Base-by-base conservation (phyloP, 164 flowering plant genomes). In the Stephania cephalantha region DNA sequence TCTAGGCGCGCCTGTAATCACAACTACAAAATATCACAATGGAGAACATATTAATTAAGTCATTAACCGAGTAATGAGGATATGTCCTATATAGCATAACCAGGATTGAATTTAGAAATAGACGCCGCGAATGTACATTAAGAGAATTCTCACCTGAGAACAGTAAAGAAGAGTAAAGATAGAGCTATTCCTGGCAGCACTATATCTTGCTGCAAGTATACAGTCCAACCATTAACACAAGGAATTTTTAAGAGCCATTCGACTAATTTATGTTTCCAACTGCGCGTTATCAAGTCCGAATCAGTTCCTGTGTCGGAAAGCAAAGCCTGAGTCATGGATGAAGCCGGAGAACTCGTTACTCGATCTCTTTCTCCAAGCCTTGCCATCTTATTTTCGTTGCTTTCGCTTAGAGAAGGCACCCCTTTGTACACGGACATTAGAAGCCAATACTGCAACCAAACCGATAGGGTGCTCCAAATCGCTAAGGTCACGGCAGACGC, bases 151-250 rank as follows among this genome's bases (percentile, higher is more conserved):
- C 45, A 92, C 98, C 98, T 91, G 75, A 95, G 97, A 71, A 95
- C 95, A 3, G 91, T 87, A 76, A 88, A 95, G 74, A 75, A 92
- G 46, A 95, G 80, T 78, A 92, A 72, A 50, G 97, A 87, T 63
- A 95, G 82, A 79, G 97, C 87, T 31, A 90, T 74, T 75, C 97
- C 98, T 12, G 98, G 90, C 18, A 92, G 89, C 11, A 95, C 84
- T 63, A 86, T 89, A 25, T 87, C 90, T 77, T 95, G 98, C 68
- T 80, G 71, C 20, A 89, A 52, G 79, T 92, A 95, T n/a, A 90
- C 85, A 63, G 73, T 82, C 97, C 98, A 95, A 50, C 91, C 85
- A 46, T 64, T 75, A 61, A 93, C 15, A 58, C 68, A 88, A 15
- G 92, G 86, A 25, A 80, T 65, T 10, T 75, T 81, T 6, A 76